Conservation (phyloP, 1,139 yeast species). For the Yamadazyma epiphylla region DNA sequence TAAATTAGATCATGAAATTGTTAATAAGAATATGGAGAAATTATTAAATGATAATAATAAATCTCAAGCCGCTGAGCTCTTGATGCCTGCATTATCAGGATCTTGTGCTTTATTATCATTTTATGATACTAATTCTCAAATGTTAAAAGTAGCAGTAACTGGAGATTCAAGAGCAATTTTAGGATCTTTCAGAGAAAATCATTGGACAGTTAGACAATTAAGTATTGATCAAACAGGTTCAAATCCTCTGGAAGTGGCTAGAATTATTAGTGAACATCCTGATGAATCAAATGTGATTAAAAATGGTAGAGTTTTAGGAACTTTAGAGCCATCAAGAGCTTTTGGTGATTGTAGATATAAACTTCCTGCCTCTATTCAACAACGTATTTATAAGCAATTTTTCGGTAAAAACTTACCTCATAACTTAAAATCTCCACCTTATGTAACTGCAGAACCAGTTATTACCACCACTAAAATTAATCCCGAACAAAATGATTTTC, state of each 20-base stretch:
- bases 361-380: constrained; percentile 70
- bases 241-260: constrained; percentile 79
- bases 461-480: constrained; percentile 76
- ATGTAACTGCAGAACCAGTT: constrained; percentile 95
- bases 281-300: constrained; percentile 80
- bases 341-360: constrained; percentile 97
- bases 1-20: constrained; percentile 82
- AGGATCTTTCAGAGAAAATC: constrained; percentile 67
- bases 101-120: constrained; percentile 88
- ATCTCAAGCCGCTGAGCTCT: constrained; percentile 63
- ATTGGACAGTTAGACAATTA: constrained; percentile 85
- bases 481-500: constrained; percentile 72
- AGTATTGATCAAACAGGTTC: constrained; percentile 95
- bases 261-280: constrained; percentile 87
- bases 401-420: constrained; percentile 83
- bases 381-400: constrained; percentile 66
- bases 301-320: constrained; percentile 88
- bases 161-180: constrained; percentile 95
- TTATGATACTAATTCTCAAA: constrained; percentile 71
- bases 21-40: constrained; percentile 66
- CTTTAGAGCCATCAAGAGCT: constrained; percentile 94
- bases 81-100: constrained; percentile 94
- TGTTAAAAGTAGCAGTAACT: constrained; percentile 85
- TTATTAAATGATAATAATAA: constrained; percentile 60
- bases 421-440: constrained; percentile 85